Evolutionary conservation across 139 green algal genomes (phyloP), one percentile per base, ranked within the genome.

Genomic region (Mesotaenium endlicherianum): DNA sequence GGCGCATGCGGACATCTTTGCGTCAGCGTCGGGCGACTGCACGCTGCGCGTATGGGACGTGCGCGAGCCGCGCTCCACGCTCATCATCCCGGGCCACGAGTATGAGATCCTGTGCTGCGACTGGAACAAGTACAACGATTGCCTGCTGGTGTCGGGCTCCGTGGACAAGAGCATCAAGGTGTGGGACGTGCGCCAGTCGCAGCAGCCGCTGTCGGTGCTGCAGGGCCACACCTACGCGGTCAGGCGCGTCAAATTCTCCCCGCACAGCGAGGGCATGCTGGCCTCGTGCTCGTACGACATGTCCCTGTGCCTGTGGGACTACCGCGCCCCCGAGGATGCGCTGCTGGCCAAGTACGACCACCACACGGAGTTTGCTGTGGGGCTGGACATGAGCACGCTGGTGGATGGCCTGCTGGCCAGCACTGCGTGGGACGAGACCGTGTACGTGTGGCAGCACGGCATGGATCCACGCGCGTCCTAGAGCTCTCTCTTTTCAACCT

Each of bases 221-320:
- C 68, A 85, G 38, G 95, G 95, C 0, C 95, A 98, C 88, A 91
- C 85, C 36, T 98, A 97, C 75, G 94, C 94, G n/a, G 94, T 98
- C 5, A 87, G 93, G 38, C 90, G 92, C 1, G 92, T 99, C 75
- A 67, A 93, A 53, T 99, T 94, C 81, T 97, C 91, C 0, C 96
- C 96, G 4, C 94, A 98, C 85, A 55, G 87, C 0, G 92, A 93
- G 58, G 91, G 72, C 4, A 70, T 98, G 40, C 76, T 99, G 45
- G 91, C 93, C 0, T 95, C 91, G 0, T 96, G 91, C 76, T 94
- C 91, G 26, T 98, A 98, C 78, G 95, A 98, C 90, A 98, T 98
- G 95, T 95, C 92, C 0, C 93, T 99, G 8, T 92, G 93, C 72
- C 87, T 98, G 74, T 99, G 96, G 96, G 94, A 99, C 87, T 90